Base-by-base conservation (phyloP, 208 protist genomes). In the Naegleria lovaniensis region DNA sequence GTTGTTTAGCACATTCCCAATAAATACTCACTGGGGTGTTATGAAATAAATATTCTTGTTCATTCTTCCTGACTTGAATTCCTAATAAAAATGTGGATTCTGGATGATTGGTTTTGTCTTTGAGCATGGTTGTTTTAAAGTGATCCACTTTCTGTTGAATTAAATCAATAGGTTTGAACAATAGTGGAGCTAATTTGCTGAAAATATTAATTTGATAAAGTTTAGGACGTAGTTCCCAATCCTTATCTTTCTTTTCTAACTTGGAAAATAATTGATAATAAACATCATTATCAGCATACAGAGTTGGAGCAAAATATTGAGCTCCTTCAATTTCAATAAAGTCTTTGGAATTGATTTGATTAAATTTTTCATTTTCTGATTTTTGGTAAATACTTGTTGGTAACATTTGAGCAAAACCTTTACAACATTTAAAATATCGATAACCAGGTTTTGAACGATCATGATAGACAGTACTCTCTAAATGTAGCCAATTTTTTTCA, bases 251-350 rank as follows among this genome's bases (percentile, higher is more conserved):
- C 1, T 4, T 67, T 29, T 67, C 55, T 29, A 67, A 67, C 19
- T 67, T 67, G 4, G 55, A 67, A 67, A 67, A 67, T 39, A 83
- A 39, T 83, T n/a, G 33, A 40, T n/a, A n/a, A 36, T 83, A 83
- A 1, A 40, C 33, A n/a, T 83, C 75, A 83, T 83, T 83, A 29
- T 83, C 75, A 83, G 75, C 75, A 83, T 83, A 83, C 75, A 83
- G 33, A 0, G 33, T 15, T 83, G 75, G 22, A 13, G 75, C 75
- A 83, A 83, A 83, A n/a, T 83, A 83, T 13, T 83, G 75, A 19
- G 75, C 75, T 40, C 16, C 75, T 39, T 83, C 75, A 16, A 83
- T 67, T 67, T 67, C 55, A 67, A 67, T 67, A 67, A 67, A 67
- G 22, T 67, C 55, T 67, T 67, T 67, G 22, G 55, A 67, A 67